Percentiles rank a stretch among this genome's conserved stretches.
These are phyloP conservation scores for Eucalyptus sp. DNA, from an alignment of 345 rosid species.

Conservation along the genomic window DNA sequence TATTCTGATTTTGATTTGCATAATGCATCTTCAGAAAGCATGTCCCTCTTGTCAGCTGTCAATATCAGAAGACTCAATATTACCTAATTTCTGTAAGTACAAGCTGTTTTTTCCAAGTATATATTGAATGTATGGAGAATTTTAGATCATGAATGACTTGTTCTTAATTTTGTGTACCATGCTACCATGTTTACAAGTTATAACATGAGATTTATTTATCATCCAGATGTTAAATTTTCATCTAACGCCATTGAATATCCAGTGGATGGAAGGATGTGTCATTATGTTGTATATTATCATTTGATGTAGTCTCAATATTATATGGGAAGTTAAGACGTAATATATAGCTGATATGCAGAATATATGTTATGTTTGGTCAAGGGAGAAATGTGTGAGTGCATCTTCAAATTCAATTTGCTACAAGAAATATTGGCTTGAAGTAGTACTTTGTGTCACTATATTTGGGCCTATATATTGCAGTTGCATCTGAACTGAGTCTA, in stretches of 20 bases:
- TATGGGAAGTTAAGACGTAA: neutral
- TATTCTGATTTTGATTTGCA: neutral
- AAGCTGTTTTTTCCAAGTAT: neutral
- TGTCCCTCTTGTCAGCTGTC: slow-evolving; percentile 66
- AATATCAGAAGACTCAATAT: slow-evolving; percentile 49
- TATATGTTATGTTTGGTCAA: neutral
- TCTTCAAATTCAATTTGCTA: neutral
- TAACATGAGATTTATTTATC: neutral
- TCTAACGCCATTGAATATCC: neutral
- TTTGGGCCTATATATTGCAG: neutral
- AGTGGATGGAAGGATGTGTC: neutral
- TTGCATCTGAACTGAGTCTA: neutral
- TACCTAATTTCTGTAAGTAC: slow-evolving; percentile 74
- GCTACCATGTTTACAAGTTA: neutral
- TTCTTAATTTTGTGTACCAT: neutral
- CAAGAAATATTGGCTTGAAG: neutral
- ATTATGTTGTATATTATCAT: neutral
- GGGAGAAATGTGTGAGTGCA: neutral
- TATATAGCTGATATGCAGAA: neutral
- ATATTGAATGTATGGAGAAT: neutral
- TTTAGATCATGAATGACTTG: neutral
- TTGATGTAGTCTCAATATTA: neutral
- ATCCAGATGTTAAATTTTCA: neutral
- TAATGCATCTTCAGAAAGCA: slow-evolving; percentile 45
- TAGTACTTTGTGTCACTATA: neutral